A percentile compares a stretch with the other conserved stretches of the same genome.
These are phyloP conservation scores for Oryza glumipatula DNA, from an alignment of 176 grass and related monocot genomes.

Conservation along the genomic window DNA sequence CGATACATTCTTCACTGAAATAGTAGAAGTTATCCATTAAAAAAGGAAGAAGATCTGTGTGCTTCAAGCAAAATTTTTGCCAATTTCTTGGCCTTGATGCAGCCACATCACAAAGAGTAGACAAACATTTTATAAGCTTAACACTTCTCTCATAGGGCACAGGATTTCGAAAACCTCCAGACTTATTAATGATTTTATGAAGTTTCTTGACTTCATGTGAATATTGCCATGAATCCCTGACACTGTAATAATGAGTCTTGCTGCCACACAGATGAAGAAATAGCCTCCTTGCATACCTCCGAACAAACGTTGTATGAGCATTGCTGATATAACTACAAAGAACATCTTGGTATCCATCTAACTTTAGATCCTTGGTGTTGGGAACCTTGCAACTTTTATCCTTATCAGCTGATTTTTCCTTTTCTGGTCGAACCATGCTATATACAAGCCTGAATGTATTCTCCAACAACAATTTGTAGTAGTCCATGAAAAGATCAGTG, in stretches of 20 bases:
- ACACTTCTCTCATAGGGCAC: slow-evolving; percentile 96
- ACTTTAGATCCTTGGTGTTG: slow-evolving; percentile 83
- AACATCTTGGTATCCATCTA: slow-evolving; percentile 96
- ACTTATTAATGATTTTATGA: slow-evolving; percentile 85
- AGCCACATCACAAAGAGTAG: slow-evolving; percentile 81
- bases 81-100: slow-evolving; percentile 90
- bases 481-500: slow-evolving; percentile 90
- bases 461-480: slow-evolving; percentile 88
- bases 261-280: slow-evolving; percentile 98
- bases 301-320: slow-evolving; percentile 87
- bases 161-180: slow-evolving; percentile 84
- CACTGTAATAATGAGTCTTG: slow-evolving; percentile 93
- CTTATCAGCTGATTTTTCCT: slow-evolving; percentile 85
- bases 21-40: slow-evolving; percentile 83
- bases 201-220: slow-evolving; percentile 91
- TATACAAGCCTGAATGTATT: slow-evolving; percentile 96
- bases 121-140: slow-evolving; percentile 68
- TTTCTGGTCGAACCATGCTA: slow-evolving; percentile 96
- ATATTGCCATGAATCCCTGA: slow-evolving; percentile 91
- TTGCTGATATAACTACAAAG: slow-evolving; percentile 99
- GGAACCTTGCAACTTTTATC: slow-evolving; percentile 76
- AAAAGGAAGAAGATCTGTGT: slow-evolving; percentile 71
- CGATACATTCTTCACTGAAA: slow-evolving; percentile 88
- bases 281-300: slow-evolving; percentile 94
- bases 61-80: slow-evolving; percentile 97